A percentile compares a stretch with the other conserved stretches of the same genome.
These are phyloP conservation scores for Eucalyptus curtisii DNA, from an alignment of 345 rosid genomes.

Conservation along the genomic window DNA sequence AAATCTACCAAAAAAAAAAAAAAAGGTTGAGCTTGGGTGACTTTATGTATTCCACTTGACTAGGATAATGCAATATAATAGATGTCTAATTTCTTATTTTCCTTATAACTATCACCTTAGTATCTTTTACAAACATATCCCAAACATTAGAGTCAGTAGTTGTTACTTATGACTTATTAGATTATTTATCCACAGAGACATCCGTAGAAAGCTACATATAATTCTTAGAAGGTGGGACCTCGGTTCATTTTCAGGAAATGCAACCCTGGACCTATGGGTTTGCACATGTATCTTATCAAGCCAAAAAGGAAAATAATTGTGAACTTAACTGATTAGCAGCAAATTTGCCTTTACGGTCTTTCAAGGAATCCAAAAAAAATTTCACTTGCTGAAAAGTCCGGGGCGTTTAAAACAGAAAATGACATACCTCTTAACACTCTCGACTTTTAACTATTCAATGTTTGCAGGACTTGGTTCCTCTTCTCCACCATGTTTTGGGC, in stretches of 20 bases:
- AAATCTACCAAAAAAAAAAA: neutral
- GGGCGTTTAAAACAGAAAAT: neutral
- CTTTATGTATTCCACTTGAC: neutral
- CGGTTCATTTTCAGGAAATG: neutral
- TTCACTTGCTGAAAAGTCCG: neutral
- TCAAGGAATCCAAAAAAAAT: neutral
- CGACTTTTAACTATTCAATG: neutral
- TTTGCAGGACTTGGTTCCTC: rapidly evolving
- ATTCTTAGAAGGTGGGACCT: neutral
- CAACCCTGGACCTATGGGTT: neutral
- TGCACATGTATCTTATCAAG: neutral
- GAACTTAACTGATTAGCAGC: neutral
- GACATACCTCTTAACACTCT: neutral
- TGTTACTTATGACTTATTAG: neutral
- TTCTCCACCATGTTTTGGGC: neutral
- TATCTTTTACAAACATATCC: neutral
- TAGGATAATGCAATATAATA: neutral
- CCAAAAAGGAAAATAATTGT: neutral
- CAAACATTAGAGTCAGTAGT: neutral
- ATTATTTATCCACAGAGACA: neutral
- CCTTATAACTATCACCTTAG: neutral
- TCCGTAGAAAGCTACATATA: neutral
- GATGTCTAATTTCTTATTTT: neutral
- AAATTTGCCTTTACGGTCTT: neutral
- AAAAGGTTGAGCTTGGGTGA: too few relatives aligned